Percentiles rank a stretch among this genome's conserved stretches.
Evolutionary conservation across 495 filamentous ascomycete species (phyloP).

Genomic region (Penicillium paxilli): DNA sequence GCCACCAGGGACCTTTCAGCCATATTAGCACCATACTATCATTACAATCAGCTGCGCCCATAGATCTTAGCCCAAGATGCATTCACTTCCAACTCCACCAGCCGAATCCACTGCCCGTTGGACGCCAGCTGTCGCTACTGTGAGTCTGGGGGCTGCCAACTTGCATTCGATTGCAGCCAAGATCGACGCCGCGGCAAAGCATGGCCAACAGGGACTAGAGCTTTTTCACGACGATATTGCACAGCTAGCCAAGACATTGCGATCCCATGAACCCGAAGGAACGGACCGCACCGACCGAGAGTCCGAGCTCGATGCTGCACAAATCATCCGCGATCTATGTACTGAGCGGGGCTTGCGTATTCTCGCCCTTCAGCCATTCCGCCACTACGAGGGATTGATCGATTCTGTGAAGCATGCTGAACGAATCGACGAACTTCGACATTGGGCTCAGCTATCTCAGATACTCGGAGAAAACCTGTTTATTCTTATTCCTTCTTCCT

Average conservation of each 20-base stretch:
- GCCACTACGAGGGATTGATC: constrained; percentile 68
- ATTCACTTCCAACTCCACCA: constrained; percentile 15
- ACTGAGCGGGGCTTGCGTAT: constrained; percentile 52
- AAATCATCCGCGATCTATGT: constrained; percentile 54
- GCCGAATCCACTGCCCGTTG: constrained; percentile 13
- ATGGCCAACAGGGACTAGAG: constrained; percentile 23
- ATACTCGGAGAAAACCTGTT: constrained; percentile 57
- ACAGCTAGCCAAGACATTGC: constrained; percentile 19
- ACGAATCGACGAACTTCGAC: constrained; percentile 53
- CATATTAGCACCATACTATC: too few species aligned
- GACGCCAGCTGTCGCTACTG: constrained; percentile 28
- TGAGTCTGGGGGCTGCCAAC: constrained; percentile 21
- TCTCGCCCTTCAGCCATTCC: constrained; percentile 70
- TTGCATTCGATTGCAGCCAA: constrained; percentile 23
- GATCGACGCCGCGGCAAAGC: constrained; percentile 21
- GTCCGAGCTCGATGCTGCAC: constrained; percentile 50
- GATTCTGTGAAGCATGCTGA: constrained; percentile 54
- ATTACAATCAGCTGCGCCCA: not conserved
- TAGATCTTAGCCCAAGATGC: constrained; percentile 14
- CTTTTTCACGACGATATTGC: constrained; percentile 31
- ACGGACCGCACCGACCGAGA: constrained; percentile 18
- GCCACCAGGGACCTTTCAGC: too few species aligned
- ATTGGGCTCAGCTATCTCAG: constrained; percentile 63
- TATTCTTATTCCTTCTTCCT: constrained; percentile 69
- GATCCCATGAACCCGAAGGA: constrained; percentile 1